These are phyloP conservation scores for Phytophthora sp. DNA, from an alignment of 352 stramenopile genomes.

Conservation along the genomic window DNA sequence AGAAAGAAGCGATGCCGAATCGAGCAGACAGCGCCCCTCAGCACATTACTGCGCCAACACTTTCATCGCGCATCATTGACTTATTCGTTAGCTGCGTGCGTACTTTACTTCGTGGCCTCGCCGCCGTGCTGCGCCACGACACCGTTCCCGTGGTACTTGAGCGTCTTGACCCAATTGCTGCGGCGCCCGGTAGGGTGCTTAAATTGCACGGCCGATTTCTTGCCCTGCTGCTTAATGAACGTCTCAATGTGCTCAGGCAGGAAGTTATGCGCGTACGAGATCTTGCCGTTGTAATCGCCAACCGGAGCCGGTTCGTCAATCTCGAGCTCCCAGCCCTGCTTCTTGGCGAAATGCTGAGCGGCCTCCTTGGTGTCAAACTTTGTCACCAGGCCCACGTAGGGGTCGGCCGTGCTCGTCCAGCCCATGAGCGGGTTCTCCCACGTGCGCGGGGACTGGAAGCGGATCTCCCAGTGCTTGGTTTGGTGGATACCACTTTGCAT, in stretches of 20 bases:
- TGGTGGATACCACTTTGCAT: conserved; percentile 87
- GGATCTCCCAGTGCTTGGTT: conserved; percentile 88
- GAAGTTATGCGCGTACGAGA: conserved; percentile 91
- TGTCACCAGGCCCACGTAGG: conserved; percentile 83
- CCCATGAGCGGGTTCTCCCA: conserved; percentile 96
- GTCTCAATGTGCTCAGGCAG: conserved; percentile 75
- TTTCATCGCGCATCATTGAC: too few species aligned
- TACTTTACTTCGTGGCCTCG: conserved; percentile 71
- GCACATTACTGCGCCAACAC: too few species aligned
- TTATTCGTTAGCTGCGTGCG: conserved; percentile 6
- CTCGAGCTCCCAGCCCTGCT: conserved; percentile 89
- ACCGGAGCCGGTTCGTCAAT: conserved; percentile 74
- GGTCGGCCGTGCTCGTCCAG: conserved; percentile 91
- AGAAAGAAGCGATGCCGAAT: conserved; percentile 11
- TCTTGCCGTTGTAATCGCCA: conserved; percentile 77
- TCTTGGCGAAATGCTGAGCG: conserved; percentile 81
- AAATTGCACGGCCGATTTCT: conserved; percentile 80
- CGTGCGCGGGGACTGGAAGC: conserved; percentile 70
- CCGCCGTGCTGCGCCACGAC: conserved; percentile 82
- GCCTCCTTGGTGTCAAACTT: conserved; percentile 91
- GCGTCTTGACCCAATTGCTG: conserved; percentile 90
- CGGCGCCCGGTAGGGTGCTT: conserved; percentile 74
- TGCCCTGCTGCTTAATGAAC: conserved; percentile 80
- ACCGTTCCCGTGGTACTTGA: conserved; percentile 88
- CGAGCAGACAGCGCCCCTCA: too few species aligned